phyloP scores from a whole-genome alignment of 2,329 filamentous ascomycete genomes.

The Claviceps sp. region DNA sequence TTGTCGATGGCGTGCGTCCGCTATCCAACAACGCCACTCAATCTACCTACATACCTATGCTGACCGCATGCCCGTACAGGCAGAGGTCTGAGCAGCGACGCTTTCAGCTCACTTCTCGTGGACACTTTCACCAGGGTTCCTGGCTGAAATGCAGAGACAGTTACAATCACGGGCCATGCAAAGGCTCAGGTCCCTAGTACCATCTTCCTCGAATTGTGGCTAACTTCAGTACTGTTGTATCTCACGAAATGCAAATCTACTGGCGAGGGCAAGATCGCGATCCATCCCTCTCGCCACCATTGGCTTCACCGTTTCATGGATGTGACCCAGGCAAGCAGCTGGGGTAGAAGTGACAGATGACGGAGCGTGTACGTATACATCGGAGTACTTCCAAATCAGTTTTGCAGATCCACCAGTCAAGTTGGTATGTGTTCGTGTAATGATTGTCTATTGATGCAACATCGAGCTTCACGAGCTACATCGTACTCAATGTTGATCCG shows the following conservation, averaged over 20 bases:
- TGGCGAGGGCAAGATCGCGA: slow-evolving; percentile 10
- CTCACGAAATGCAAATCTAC: background rate
- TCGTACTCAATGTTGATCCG: background rate
- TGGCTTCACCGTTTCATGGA: slow-evolving; percentile 9
- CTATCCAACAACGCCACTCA: background rate
- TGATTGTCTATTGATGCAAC: background rate
- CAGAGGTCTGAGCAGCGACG: background rate
- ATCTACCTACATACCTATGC: background rate
- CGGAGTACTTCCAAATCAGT: slow-evolving; percentile 7
- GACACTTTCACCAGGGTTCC: background rate
- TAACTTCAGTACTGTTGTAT: background rate
- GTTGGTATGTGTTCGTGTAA: background rate
- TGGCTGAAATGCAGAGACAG: background rate
- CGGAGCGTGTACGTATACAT: slow-evolving; percentile 9
- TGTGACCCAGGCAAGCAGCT: slow-evolving; percentile 4
- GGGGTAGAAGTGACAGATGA: slow-evolving; percentile 11
- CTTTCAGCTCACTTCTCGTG: background rate
- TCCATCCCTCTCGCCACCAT: slow-evolving; percentile 11
- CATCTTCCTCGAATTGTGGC: background rate
- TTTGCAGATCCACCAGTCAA: slow-evolving; percentile 1
- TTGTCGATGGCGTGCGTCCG: background rate
- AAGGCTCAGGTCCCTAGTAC: background rate
- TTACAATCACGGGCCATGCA: background rate
- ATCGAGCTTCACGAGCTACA: background rate
- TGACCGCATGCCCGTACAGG: background rate